Conservation (phyloP, 2,329 filamentous ascomycete species). For the Diaporthe caulivora region DNA sequence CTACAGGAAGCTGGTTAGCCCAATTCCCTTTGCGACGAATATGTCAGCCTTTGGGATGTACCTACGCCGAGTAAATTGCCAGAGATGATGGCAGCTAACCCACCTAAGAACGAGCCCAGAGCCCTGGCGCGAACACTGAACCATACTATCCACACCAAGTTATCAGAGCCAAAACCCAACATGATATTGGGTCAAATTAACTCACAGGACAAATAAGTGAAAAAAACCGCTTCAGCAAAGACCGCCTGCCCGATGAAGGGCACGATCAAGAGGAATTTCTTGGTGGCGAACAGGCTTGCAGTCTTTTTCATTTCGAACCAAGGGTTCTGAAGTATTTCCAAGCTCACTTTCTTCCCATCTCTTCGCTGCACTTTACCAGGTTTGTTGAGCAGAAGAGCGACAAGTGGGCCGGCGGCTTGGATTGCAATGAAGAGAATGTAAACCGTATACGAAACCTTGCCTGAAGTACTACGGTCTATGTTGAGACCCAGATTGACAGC, state of each 20-base stretch:
- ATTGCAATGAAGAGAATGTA: slow-evolving; percentile 79
- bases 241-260: slow-evolving; percentile 79
- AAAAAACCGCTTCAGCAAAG: slow-evolving; percentile 79
- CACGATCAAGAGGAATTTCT: slow-evolving; percentile 73
- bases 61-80: slow-evolving; percentile 74
- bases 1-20: slow-evolving; percentile 47
- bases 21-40: background rate
- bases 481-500: slow-evolving; percentile 80
- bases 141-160: slow-evolving; percentile 61
- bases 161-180: background rate
- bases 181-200: slow-evolving; percentile 4
- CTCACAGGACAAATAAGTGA: slow-evolving; percentile 71
- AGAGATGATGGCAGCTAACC: slow-evolving; percentile 73
- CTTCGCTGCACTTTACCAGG: slow-evolving; percentile 73
- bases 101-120: slow-evolving; percentile 77
- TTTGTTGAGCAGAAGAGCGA: slow-evolving; percentile 71
- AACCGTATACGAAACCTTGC: slow-evolving; percentile 76
- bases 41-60: slow-evolving; percentile 42
- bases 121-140: slow-evolving; percentile 78
- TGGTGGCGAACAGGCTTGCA: slow-evolving; percentile 68
- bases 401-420: slow-evolving; percentile 74
- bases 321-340: slow-evolving; percentile 68
- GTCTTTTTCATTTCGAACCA: slow-evolving; percentile 72
- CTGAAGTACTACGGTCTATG: slow-evolving; percentile 65
- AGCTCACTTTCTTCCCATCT: slow-evolving; percentile 72